phyloP scores from a whole-genome alignment of 345 rosid species.

The Arabis hirsuta region DNA sequence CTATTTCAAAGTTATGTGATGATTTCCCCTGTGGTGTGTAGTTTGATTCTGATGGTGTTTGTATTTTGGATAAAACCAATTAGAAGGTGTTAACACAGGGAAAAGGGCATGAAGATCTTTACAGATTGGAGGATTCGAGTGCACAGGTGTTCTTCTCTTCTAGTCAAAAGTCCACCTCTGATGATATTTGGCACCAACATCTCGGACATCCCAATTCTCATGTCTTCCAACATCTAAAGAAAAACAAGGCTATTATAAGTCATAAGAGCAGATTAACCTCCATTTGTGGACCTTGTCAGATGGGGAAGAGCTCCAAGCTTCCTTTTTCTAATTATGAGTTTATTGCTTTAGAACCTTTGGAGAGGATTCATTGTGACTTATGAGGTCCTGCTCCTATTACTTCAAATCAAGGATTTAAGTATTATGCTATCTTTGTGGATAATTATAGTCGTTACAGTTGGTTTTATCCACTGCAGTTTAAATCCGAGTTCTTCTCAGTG shows the following conservation, averaged over 20 bases:
- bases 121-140: too few species aligned
- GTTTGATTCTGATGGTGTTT: too few species aligned
- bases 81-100: too few species aligned
- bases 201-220: background rate
- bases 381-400: background rate
- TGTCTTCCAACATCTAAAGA: background rate
- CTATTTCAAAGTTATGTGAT: too few species aligned
- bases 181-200: background rate
- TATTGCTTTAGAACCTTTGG: background rate
- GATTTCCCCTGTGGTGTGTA: too few species aligned
- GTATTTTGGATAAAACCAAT: too few species aligned
- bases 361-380: background rate
- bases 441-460: background rate
- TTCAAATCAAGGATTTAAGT: too few species aligned
- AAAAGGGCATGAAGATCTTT: too few species aligned
- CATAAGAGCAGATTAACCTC: background rate
- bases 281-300: background rate
- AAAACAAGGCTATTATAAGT: background rate
- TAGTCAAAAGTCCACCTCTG: background rate
- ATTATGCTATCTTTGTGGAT: background rate
- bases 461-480: background rate
- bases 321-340: background rate
- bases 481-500: background rate
- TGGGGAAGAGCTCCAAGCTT: background rate
- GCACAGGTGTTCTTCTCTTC: too few species aligned